Evolutionary conservation across 805 yeast species (phyloP).

Genomic region (Teunomyces kruisii): DNA sequence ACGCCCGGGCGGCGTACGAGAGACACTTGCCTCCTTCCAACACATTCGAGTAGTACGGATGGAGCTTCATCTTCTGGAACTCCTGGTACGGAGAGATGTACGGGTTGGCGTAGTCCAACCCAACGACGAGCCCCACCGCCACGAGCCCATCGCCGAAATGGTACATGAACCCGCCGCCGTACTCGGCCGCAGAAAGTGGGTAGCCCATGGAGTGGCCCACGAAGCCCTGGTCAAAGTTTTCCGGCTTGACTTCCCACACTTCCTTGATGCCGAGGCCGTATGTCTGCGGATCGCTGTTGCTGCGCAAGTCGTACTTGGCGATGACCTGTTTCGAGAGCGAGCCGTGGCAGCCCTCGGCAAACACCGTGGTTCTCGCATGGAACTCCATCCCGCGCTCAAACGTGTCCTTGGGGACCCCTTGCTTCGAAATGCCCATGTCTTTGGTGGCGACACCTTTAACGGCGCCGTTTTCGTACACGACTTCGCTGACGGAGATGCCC

Average conservation of each 20-base stretch:
- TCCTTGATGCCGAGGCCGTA: slow-evolving; percentile 96
- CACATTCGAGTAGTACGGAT: slow-evolving; percentile 75
- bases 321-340: slow-evolving; percentile 80
- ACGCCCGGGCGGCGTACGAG: slow-evolving; percentile 92
- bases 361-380: slow-evolving; percentile 81
- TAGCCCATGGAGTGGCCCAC: slow-evolving; percentile 88
- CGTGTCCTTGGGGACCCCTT: slow-evolving; percentile 74
- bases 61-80: slow-evolving; percentile 91
- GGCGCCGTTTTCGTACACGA: slow-evolving; percentile 59
- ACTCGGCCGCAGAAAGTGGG: slow-evolving; percentile 71
- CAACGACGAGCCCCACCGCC: slow-evolving; percentile 90
- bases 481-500: slow-evolving; percentile 80
- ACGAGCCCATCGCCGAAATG: slow-evolving; percentile 95
- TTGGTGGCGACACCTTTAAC: slow-evolving; percentile 92
- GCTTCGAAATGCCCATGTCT: slow-evolving; percentile 80
- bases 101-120: slow-evolving; percentile 92
- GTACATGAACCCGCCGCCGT: slow-evolving; percentile 97
- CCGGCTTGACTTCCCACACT: slow-evolving; percentile 92
- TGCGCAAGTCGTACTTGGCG: slow-evolving; percentile 64
- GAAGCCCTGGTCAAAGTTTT: slow-evolving; percentile 74
- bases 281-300: slow-evolving; percentile 71
- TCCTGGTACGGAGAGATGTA: slow-evolving; percentile 95
- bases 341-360: slow-evolving; percentile 99
- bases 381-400: slow-evolving; percentile 98
- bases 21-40: slow-evolving; percentile 89